These are phyloP conservation scores for Mycena crocata DNA, from an alignment of 768 basidiomycete genomes.

Conservation along the genomic window DNA sequence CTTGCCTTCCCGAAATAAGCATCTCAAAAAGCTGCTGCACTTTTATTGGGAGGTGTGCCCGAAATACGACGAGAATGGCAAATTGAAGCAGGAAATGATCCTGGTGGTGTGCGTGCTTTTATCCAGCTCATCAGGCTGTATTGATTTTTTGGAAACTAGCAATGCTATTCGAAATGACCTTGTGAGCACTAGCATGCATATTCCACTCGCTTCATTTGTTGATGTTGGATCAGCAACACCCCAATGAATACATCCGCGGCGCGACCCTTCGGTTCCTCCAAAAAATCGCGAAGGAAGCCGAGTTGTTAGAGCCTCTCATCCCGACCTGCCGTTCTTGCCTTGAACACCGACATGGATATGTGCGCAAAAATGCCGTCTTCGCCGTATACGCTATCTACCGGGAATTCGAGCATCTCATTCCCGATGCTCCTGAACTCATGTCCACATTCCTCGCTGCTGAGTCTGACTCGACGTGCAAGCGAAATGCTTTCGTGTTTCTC, in stretches of 20 bases:
- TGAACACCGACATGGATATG: constrained; percentile 97
- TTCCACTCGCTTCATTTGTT: constrained; percentile 20
- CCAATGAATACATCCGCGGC: constrained; percentile 99
- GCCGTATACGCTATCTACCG: constrained; percentile 95
- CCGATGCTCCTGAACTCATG: constrained; percentile 95
- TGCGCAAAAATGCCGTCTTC: constrained; percentile 98
- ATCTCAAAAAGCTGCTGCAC: constrained; percentile 95
- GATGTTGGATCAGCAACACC: constrained; percentile 82
- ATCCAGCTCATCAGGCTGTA: background rate
- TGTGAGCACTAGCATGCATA: constrained; percentile 57
- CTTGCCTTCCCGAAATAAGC: constrained; percentile 94
- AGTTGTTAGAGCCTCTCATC: constrained; percentile 95
- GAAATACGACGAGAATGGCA: constrained; percentile 96
- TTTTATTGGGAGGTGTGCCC: constrained; percentile 99
- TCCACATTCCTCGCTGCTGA: constrained; percentile 97
- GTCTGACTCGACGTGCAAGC: constrained; percentile 94
- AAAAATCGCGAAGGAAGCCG: constrained; percentile 92
- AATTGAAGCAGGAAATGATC: constrained; percentile 99
- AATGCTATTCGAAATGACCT: constrained; percentile 99
- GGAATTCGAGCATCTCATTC: constrained; percentile 93
- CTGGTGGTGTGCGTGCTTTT: constrained; percentile 85
- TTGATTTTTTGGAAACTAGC: constrained; percentile 44
- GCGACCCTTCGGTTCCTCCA: constrained; percentile 97
- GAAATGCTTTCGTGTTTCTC: constrained; percentile 97
- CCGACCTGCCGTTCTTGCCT: constrained; percentile 94